Evolutionary conservation across 805 yeast genomes (phyloP).

Genomic region (Wickerhamiella domercqiae): DNA sequence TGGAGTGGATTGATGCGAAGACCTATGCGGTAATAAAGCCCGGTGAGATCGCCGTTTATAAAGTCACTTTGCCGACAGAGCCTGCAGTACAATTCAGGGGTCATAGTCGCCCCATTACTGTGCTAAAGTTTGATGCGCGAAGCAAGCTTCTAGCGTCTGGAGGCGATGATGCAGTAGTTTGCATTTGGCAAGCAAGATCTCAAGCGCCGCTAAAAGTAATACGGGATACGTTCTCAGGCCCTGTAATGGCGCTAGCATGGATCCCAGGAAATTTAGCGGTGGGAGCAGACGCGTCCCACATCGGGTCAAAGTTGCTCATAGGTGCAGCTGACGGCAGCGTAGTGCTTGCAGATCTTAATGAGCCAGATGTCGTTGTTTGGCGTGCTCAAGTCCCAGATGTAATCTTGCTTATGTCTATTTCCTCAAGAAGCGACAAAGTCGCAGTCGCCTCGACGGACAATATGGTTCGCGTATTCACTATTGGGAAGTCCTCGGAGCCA

Average conservation of each 20-base stretch:
- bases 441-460: slow-evolving; percentile 1
- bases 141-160: slow-evolving; percentile 51
- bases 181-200: slow-evolving; percentile 61
- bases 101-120: slow-evolving; percentile 45
- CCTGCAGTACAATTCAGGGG: slow-evolving; percentile 32
- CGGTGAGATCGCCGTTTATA: slow-evolving; percentile 36
- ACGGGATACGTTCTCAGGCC: slow-evolving; percentile 16
- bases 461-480: background rate
- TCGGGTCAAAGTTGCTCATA: slow-evolving; percentile 9
- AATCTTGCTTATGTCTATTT: background rate
- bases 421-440: background rate
- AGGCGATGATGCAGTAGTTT: slow-evolving; percentile 59
- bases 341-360: slow-evolving; percentile 7
- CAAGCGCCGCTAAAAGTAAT: slow-evolving; percentile 17
- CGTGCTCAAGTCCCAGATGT: background rate
- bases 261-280: slow-evolving; percentile 2
- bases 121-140: slow-evolving; percentile 36
- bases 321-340: slow-evolving; percentile 8
- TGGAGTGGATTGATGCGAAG: slow-evolving; percentile 57
- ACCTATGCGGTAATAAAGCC: slow-evolving; percentile 60
- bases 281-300: slow-evolving; percentile 2
- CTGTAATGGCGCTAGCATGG: slow-evolving; percentile 15
- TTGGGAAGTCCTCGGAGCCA: background rate
- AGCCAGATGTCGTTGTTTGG: background rate
- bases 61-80: slow-evolving; percentile 28